A percentile compares a stretch with the other conserved stretches of the same genome.
Conservation (phyloP, 176 grass and related monocot genomes). For the Dendrocalamus sinicus region DNA sequence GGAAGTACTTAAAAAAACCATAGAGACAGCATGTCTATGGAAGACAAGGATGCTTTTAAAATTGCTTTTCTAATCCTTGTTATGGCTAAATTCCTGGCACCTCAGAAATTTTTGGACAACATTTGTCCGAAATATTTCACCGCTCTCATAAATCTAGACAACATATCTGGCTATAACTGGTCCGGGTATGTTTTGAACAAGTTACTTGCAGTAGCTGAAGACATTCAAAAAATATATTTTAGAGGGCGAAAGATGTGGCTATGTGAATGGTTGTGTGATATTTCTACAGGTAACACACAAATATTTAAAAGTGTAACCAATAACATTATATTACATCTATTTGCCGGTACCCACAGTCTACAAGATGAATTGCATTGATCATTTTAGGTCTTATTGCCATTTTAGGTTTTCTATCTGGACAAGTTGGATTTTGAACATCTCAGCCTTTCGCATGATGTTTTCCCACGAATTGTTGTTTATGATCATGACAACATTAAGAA, state of each 20-base stretch:
- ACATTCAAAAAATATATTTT: background rate
- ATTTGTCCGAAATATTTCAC: too few species aligned
- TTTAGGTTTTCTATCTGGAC: background rate
- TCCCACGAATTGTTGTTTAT: background rate
- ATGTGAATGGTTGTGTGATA: background rate
- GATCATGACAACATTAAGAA: background rate
- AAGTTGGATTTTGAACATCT: background rate
- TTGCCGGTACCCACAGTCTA: too few species aligned
- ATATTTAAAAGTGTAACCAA: background rate
- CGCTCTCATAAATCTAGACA: too few species aligned
- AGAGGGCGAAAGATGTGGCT: background rate
- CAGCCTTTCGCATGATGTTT: background rate
- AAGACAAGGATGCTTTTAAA: background rate
- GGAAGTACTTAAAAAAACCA: background rate
- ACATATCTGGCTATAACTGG: background rate
- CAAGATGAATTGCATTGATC: too few species aligned
- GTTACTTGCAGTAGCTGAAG: background rate
- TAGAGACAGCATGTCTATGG: background rate
- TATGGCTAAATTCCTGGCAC: too few species aligned
- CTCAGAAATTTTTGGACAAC: too few species aligned
- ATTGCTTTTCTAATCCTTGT: background rate
- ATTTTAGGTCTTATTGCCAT: background rate
- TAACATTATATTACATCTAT: background rate
- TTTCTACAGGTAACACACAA: background rate
- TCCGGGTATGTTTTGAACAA: background rate